Evolutionary conservation across 2,329 filamentous ascomycete genomes (phyloP), one percentile per base, ranked within the genome.

Genomic region (Pleoardoris graminearum): DNA sequence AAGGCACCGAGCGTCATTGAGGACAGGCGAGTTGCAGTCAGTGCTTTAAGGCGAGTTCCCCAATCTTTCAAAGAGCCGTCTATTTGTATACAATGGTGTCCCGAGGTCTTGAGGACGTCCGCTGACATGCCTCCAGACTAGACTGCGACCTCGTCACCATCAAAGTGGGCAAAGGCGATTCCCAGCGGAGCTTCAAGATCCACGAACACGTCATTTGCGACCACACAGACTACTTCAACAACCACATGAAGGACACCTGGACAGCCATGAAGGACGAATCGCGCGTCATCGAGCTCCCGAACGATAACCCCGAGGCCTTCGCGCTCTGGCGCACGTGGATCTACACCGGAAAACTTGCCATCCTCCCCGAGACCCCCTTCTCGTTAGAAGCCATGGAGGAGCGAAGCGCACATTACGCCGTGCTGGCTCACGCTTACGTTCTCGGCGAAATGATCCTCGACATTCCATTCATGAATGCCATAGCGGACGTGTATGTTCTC

Each of bases 171-270:
- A 41, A 38, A 32, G 53, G 51, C 14, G 45, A 48, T 4, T 17
- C 42, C 36, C 41, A 50, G 46, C 14, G 50, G 10, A 53, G 44
- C 11, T 63, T 61, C 50, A 39, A 60, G 23, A 51, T 67, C 39
- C 58, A 57, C 53, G 59, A 60, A 50, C 29, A 52, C 44, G 60
- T 55, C 42, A 53, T 59, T 3, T 60, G 57, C 48, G 59, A 59
- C 35, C 51, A 48, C 17, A 56, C 56, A 0, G 43, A 39, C 6
- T 63, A 56, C 50, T 61, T 63, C 51, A 38, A 30, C 49, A 58
- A 50, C 23, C 53, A 50, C 32, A 59, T 63, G 58, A 61, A 61
- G 22, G 48, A 54, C n/a, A 57, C 59, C 38, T 61, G 57, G 59
- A 44, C 57, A 4, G 25, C 37, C 5, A 21, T 48, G 32, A 53